phyloP scores from a whole-genome alignment of 2,329 filamentous ascomycete species.

The Hirsutella thompsonii region DNA sequence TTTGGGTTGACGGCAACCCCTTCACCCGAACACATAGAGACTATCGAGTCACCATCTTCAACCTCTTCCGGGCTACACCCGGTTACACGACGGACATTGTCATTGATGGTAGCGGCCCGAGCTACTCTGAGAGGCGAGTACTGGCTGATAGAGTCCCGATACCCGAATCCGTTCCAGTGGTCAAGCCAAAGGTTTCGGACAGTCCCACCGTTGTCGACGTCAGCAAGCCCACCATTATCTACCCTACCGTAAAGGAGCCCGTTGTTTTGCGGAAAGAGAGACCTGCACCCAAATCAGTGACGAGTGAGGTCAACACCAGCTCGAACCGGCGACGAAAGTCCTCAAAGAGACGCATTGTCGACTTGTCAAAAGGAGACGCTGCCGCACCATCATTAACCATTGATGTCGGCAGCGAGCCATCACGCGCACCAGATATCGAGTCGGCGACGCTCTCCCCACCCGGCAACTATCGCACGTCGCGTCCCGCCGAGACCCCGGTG shows the following conservation, averaged over 20 bases:
- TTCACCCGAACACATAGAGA: conserved; percentile 78
- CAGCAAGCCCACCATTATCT: conserved; percentile 51
- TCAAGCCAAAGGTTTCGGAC: conserved; percentile 55
- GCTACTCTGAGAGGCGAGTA: conserved; percentile 74
- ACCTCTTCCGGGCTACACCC: conserved; percentile 80
- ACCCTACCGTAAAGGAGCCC: conserved; percentile 35
- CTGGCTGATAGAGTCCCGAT: conserved; percentile 72
- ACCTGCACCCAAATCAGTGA: conserved; percentile 35
- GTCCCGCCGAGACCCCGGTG: conserved; percentile 23
- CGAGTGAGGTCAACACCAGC: conserved; percentile 44
- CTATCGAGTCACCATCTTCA: conserved; percentile 87
- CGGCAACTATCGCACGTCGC: conserved; percentile 32
- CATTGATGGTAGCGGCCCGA: conserved; percentile 74
- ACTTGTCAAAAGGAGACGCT: conserved; percentile 42
- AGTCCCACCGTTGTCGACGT: conserved; percentile 50
- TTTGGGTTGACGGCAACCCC: conserved; percentile 86
- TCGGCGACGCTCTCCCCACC: conserved; percentile 10
- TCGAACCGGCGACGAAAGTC: conserved; percentile 48
- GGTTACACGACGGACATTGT: conserved; percentile 84
- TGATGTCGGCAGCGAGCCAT: conserved; percentile 11
- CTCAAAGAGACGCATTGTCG: conserved; percentile 51
- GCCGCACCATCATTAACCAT: conserved; percentile 15
- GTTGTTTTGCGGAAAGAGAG: conserved; percentile 47
- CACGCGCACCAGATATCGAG: conserved; percentile 8
- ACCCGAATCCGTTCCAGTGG: conserved; percentile 61